These are phyloP conservation scores for Trametes sanguinea DNA, from an alignment of 768 basidiomycete genomes.

Conservation along the genomic window DNA sequence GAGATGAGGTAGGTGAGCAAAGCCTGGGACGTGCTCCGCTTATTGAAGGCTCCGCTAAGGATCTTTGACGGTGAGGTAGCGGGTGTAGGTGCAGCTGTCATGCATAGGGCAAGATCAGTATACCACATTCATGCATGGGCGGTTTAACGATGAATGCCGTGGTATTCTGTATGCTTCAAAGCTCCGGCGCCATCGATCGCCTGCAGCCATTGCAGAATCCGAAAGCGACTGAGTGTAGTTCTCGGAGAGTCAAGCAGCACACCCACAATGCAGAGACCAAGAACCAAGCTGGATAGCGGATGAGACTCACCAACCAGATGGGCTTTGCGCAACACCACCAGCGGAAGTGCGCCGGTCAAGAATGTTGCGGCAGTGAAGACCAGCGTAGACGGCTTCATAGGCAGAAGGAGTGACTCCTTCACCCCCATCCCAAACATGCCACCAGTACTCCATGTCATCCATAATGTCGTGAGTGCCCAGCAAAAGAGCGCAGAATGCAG, in stretches of 20 bases:
- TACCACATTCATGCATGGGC: too few relatives aligned
- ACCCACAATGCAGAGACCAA: too few relatives aligned
- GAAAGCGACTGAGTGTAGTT: too few relatives aligned
- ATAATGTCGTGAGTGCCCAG: conserved; percentile 43
- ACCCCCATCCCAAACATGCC: conserved; percentile 36
- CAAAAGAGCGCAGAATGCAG: conserved; percentile 40
- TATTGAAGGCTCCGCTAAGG: conserved; percentile 47
- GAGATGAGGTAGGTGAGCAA: conserved; percentile 50
- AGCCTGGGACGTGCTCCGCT: conserved; percentile 48
- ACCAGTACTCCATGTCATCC: conserved; percentile 49
- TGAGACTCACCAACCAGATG: conserved; percentile 58
- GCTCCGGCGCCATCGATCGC: too few relatives aligned
- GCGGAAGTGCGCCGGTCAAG: conserved; percentile 55
- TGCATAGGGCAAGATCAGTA: neutral
- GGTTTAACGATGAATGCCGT: too few relatives aligned
- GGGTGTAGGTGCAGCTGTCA: conserved; percentile 45
- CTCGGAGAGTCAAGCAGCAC: too few relatives aligned
- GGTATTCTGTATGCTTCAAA: too few relatives aligned
- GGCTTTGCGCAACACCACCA: conserved; percentile 56
- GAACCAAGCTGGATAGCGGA: neutral
- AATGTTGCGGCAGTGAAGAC: conserved; percentile 46
- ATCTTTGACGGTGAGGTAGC: conserved; percentile 55
- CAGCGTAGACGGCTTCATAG: conserved; percentile 41
- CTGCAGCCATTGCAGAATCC: too few relatives aligned
- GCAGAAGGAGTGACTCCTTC: conserved; percentile 43